Base-by-base conservation (phyloP, 2,329 filamentous ascomycete species). In the Paramyrothecium sp. region DNA sequence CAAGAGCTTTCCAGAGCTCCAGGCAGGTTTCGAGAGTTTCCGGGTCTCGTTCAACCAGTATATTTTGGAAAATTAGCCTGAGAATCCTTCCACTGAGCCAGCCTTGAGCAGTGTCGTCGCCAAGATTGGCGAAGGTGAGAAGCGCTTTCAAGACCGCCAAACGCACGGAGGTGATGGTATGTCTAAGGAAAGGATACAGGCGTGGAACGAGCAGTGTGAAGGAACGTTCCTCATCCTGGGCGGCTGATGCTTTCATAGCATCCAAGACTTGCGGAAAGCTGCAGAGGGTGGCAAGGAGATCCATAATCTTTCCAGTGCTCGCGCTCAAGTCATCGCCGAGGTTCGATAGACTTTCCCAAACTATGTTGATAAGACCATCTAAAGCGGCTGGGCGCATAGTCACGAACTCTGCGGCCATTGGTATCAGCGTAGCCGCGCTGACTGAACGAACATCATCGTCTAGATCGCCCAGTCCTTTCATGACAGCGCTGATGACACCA, bases 261-360 rank as follows among this genome's bases (percentile, higher is more conserved):
- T 94, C 87, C 33, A 99, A 78, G 8, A 98, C 94, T 75, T 97
- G 86, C 1, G 91, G 91, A 77, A 97, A 99, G 61, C 92, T 90
- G 77, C 95, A 99, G 2, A 99, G 85, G 59, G 95, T 98, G 16
- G 96, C 95, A 19, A 99, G 82, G 46, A 99, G 84, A 72, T 99
- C 96, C 96, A 99, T 99, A 55, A 99, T 96, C 56, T 92, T 96
- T 51, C 95, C 95, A 11, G 96, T 99, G 71, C 95, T 98, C 3
- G 95, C 95, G 71, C 93, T 98, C 19, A 99, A 81, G 69, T 99
- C 95, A 70, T 99, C 95, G 62, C 94, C 93, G n/a, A 99, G 80
- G 70, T 96, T 96, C 3, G 94, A 96, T 22, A 99, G 80, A 76
- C 95, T 98, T 68, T 96, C 91, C 95, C 95, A 99, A 26, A 99